Percentiles rank a stretch among this genome's conserved stretches.
These are phyloP conservation scores for Sapria himalayana DNA, from an alignment of 345 rosid species.

Conservation along the genomic window DNA sequence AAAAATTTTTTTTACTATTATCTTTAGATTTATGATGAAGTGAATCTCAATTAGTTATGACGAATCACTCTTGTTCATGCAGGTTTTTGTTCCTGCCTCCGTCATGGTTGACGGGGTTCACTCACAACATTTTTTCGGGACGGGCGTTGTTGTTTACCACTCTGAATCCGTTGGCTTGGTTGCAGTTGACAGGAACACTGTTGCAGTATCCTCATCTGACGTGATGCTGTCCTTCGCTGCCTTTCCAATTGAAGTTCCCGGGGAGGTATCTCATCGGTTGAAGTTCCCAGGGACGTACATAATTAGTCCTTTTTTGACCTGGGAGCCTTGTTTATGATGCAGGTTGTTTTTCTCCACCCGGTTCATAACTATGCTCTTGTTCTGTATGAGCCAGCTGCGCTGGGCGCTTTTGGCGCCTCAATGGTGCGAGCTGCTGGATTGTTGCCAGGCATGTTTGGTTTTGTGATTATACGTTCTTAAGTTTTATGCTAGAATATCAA, in stretches of 20 bases:
- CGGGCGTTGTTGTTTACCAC: slow-evolving; percentile 79
- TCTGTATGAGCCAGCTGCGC: slow-evolving; percentile 67
- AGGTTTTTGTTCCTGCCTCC: slow-evolving; percentile 93
- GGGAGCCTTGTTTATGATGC: slow-evolving; percentile 12
- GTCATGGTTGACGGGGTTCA: slow-evolving; percentile 88
- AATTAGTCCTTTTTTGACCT: slow-evolving; percentile 9
- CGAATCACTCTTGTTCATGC: slow-evolving; percentile 13
- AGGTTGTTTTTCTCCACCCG: slow-evolving; percentile 96
- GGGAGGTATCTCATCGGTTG: slow-evolving; percentile 64
- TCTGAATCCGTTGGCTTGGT: slow-evolving; percentile 78
- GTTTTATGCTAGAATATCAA: too few species aligned
- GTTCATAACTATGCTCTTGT: slow-evolving; percentile 87
- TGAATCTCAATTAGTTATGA: too few species aligned
- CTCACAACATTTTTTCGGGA: slow-evolving; percentile 64
- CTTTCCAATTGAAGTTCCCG: slow-evolving; percentile 90
- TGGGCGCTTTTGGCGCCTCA: slow-evolving; percentile 53
- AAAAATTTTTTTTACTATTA: too few species aligned
- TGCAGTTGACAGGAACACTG: slow-evolving; percentile 81
- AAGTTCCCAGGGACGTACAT: slow-evolving; percentile 88
- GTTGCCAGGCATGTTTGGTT: slow-evolving; percentile 46
- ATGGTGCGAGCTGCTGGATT: slow-evolving; percentile 70
- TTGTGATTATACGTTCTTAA: slow-evolving; percentile 4
- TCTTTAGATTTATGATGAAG: too few species aligned
- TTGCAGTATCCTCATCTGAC: slow-evolving; percentile 64
- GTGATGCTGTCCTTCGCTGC: slow-evolving; percentile 94